phyloP scores from a whole-genome alignment of 306 rosid genomes.

The Macrotyloma uniflorum region DNA sequence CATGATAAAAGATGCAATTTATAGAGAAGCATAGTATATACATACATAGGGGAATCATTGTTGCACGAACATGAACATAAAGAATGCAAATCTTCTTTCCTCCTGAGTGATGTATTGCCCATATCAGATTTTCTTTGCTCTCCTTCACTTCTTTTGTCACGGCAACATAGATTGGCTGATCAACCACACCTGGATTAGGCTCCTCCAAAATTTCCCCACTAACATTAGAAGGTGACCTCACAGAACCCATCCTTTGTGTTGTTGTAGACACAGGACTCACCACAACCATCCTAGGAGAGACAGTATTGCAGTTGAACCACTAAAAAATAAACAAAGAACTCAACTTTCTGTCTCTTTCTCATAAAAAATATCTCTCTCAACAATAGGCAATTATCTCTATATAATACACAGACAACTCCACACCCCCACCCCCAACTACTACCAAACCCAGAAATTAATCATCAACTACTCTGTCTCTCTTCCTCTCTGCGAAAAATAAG shows the following conservation, averaged over 20 bases:
- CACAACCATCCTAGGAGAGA: constrained; percentile 56
- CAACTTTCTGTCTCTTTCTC: neutral
- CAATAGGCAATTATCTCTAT: neutral
- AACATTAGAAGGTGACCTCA: constrained; percentile 43
- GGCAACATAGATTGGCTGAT: constrained; percentile 65
- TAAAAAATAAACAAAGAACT: neutral
- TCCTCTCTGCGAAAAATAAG: neutral
- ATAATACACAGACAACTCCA: neutral
- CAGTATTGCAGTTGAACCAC: constrained; percentile 23
- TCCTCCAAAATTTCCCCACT: constrained; percentile 60
- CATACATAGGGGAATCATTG: constrained; percentile 57
- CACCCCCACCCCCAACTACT: neutral
- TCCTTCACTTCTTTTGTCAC: constrained; percentile 77
- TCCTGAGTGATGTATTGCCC: constrained; percentile 70
- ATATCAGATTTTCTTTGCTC: constrained; percentile 58
- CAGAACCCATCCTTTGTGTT: constrained; percentile 40
- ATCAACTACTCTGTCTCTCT: neutral
- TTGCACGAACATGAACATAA: constrained; percentile 76
- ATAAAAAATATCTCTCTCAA: neutral
- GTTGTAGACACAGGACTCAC: constrained; percentile 59
- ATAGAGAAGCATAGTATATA: constrained; percentile 6
- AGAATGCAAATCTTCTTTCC: constrained; percentile 74
- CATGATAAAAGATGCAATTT: neutral
- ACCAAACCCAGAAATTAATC: neutral
- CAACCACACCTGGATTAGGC: constrained; percentile 45